A percentile compares a stretch with the other conserved stretches of the same genome.
Evolutionary conservation across 208 protist species (phyloP).

Genomic region (Leishmania gerbilli): DNA sequence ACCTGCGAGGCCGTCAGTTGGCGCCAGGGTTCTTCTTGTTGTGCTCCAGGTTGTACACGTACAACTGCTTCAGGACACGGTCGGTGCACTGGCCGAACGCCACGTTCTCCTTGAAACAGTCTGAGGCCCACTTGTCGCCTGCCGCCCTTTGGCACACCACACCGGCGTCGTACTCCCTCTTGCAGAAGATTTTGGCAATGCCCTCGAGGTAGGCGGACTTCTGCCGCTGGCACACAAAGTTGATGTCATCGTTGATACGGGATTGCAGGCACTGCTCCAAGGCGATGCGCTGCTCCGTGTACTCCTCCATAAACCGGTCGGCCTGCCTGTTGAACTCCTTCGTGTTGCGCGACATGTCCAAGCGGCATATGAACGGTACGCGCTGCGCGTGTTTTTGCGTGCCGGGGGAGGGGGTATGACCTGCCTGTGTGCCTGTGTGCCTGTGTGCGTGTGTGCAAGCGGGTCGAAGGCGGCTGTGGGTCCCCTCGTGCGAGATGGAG

Average conservation of each 20-base stretch:
- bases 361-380: no score
- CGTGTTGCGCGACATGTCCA: conserved; percentile 76
- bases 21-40: conserved; percentile 78
- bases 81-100: conserved; percentile 86
- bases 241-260: conserved; percentile 86
- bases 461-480: neutral
- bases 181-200: conserved; percentile 75
- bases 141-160: conserved; percentile 76
- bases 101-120: conserved; percentile 87
- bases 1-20: conserved; percentile 34
- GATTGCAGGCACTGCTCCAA: conserved; percentile 76
- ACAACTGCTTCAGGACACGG: conserved; percentile 77
- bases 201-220: conserved; percentile 78
- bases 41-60: conserved; percentile 85
- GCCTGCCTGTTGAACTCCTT: conserved; percentile 81
- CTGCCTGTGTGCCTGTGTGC: neutral
- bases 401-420: no score
- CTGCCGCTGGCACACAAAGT: conserved; percentile 84
- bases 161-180: conserved; percentile 68
- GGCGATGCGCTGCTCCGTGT: conserved; percentile 55
- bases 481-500: neutral
- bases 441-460: neutral
- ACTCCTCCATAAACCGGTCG: conserved; percentile 60
- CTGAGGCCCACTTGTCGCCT: conserved; percentile 73
- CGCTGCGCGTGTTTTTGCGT: no score